Conservation (phyloP, 148 eudicot species). For the Rhododendron molle region DNA sequence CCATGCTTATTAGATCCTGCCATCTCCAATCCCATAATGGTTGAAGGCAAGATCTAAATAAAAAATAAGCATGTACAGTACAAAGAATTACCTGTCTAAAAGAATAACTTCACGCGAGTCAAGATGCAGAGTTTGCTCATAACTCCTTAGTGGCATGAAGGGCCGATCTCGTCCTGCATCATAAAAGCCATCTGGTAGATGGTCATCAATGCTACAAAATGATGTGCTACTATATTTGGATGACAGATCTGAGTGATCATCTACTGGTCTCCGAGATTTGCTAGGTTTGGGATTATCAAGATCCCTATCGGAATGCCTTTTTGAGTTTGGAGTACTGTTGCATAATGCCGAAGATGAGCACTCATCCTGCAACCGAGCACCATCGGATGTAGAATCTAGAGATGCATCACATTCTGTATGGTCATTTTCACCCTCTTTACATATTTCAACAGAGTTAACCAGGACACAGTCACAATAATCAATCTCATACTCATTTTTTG, state of each 20-base stretch:
- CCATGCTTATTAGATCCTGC: background rate
- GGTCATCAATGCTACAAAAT: slow-evolving; percentile 75
- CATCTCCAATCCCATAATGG: background rate
- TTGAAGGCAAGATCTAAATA: background rate
- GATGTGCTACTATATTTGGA: slow-evolving; percentile 62
- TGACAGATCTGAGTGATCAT: slow-evolving; percentile 43
- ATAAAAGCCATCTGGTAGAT: slow-evolving; percentile 88
- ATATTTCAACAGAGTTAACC: slow-evolving; percentile 12
- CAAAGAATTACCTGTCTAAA: slow-evolving; percentile 58
- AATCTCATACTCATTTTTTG: slow-evolving; percentile 22
- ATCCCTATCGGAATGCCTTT: slow-evolving; percentile 76
- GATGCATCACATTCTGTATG: slow-evolving; percentile 21
- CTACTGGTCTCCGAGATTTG: slow-evolving; percentile 58
- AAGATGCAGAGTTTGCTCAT: slow-evolving; percentile 54
- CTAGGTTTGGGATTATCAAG: slow-evolving; percentile 80
- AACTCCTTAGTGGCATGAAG: slow-evolving; percentile 61
- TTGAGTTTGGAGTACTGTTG: slow-evolving; percentile 45
- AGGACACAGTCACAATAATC: slow-evolving; percentile 33
- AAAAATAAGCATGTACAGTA: background rate
- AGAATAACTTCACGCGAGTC: slow-evolving; percentile 90
- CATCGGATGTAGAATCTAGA: slow-evolving; percentile 26
- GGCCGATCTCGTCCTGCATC: slow-evolving; percentile 99
- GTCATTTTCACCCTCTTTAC: slow-evolving; percentile 29
- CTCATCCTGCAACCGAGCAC: slow-evolving; percentile 31
- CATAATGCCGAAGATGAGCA: slow-evolving; percentile 31